Percentiles rank a stretch among this genome's conserved stretches.
Evolutionary conservation across 108 stramenopile genomes (phyloP).

Genomic region (Epithemia pelagica): DNA sequence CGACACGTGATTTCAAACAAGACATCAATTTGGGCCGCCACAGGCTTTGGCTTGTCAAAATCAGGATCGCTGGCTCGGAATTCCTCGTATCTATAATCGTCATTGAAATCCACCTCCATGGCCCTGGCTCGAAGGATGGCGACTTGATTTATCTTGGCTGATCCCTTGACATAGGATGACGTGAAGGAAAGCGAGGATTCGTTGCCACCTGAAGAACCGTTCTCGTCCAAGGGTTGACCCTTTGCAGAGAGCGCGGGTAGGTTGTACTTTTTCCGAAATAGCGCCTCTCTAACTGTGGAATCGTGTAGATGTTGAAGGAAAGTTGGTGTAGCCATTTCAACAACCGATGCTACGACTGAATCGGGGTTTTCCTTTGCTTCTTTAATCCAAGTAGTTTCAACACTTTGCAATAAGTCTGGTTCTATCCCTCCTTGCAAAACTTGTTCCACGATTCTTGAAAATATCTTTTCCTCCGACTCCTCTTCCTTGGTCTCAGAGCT

Average conservation of each 20-base stretch:
- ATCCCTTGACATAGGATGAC: conserved; percentile 1
- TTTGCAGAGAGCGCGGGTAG: background rate
- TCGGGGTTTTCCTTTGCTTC: conserved; percentile 39
- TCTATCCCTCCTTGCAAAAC: background rate
- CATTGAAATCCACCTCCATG: background rate
- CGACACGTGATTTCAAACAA: conserved; percentile 15
- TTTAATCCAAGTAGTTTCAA: conserved; percentile 29
- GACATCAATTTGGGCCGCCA: conserved; percentile 33
- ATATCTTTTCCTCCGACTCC: background rate
- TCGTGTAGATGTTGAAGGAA: background rate
- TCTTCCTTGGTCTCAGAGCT: background rate
- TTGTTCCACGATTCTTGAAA: background rate
- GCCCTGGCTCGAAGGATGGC: conserved; percentile 48
- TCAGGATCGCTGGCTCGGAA: background rate
- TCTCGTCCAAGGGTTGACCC: background rate
- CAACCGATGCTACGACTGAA: conserved; percentile 30
- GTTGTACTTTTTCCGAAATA: background rate
- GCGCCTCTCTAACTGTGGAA: background rate
- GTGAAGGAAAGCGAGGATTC: background rate
- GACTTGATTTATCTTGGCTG: conserved; percentile 11
- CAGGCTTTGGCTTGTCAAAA: conserved; percentile 13
- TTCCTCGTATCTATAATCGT: conserved; percentile 3
- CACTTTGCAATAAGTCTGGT: background rate
- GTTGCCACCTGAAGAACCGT: too few relatives aligned
- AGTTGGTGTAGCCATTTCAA: conserved; percentile 30